Evolutionary conservation across 148 eudicot species (phyloP), one percentile per base, ranked within the genome.

Genomic region (Chenopodium quinoa): DNA sequence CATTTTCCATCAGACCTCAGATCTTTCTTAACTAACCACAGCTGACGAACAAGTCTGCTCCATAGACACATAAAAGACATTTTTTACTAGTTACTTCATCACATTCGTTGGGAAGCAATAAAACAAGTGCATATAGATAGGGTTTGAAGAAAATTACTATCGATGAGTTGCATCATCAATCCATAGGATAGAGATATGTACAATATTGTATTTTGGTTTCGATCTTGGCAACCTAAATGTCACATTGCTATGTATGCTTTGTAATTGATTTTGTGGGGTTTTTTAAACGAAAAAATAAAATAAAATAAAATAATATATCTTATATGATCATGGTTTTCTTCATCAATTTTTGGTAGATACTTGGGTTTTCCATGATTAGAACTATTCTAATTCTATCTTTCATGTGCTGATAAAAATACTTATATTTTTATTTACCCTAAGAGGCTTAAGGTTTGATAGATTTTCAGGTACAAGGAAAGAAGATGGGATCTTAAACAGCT

Each of bases 391-490:
- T 67, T 4, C 22, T 63, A 62, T 7, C 10, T 63, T 65, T 58
- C 75, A 27, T 79, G 62, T 73, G 54, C 34, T 73, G 69, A 47
- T 46, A 23, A 50, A 47, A 69, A 11, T 44, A 2, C 34, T 22
- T 71, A 1, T 66, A 22, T n/a, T 9, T 73, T 16, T 77, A 54
- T 75, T 17, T 79, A 68, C 80, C 87, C 85, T 81, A 84, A 86
- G 85, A 78, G 76, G 78, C 85, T 83, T 84, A 89, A 79, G 79
- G 83, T 83, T 84, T 89, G 82, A 66, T 88, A 87, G 84, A 84
- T 76, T 80, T 89, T 81, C 93, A 97, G 99, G 99, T 97, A 91
- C 80, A 97, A 89, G 84, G 99, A 94, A 78, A 91, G 85, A 72
- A 83, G 89, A 52, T 97, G 98, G 97, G 99, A 97, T 82, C 83